Evolutionary conservation across 1,139 yeast species (phyloP).

Genomic region (Diutina neorugosa): DNA sequence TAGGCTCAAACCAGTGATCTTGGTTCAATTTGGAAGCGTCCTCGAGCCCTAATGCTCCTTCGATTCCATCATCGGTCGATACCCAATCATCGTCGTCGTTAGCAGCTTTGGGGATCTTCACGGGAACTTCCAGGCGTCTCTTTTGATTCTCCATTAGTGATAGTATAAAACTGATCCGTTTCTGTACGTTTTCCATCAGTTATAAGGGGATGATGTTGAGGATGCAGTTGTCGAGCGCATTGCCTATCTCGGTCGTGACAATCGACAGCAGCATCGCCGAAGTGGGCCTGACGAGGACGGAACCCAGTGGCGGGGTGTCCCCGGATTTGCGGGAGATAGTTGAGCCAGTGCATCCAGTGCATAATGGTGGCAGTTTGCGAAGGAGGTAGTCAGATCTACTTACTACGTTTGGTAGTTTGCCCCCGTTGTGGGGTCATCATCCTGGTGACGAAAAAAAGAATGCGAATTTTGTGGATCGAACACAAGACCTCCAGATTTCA

Average conservation of each 20-base stretch:
- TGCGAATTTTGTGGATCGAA: conserved; percentile 3
- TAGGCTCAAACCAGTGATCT: neutral
- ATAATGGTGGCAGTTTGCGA: neutral
- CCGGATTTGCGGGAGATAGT: neutral
- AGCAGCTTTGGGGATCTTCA: neutral
- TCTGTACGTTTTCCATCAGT: neutral
- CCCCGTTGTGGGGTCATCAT: neutral
- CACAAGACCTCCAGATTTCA: conserved; percentile 3
- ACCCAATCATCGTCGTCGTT: neutral
- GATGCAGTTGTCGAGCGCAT: neutral
- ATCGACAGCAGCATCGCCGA: neutral
- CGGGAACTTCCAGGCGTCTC: neutral
- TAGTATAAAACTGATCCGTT: neutral
- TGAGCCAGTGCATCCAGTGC: neutral
- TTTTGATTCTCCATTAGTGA: neutral
- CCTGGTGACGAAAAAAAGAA: neutral
- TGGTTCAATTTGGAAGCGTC: neutral
- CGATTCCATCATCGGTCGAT: neutral
- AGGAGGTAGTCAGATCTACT: neutral
- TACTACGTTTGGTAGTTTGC: neutral
- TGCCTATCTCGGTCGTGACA: neutral
- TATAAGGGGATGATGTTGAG: neutral
- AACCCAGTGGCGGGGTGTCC: neutral
- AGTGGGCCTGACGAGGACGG: neutral
- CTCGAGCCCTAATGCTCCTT: neutral